Evolutionary conservation across 306 rosid genomes (phyloP), one percentile per base, ranked within the genome.

Genomic region (Benincasa hispida): DNA sequence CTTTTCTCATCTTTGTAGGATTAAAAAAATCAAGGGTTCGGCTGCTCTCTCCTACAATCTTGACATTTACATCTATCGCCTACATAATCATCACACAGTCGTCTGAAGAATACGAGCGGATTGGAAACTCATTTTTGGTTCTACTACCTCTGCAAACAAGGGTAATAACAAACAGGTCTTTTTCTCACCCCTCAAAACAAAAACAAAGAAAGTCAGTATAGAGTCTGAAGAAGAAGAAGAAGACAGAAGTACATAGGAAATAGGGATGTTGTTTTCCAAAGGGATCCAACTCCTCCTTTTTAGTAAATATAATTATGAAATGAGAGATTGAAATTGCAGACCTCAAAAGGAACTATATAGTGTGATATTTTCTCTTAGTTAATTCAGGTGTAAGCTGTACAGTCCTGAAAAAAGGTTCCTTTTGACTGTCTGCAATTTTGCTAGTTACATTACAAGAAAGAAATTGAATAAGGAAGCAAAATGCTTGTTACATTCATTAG

Each of bases 181-280:
- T 39, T 41, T 61, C n/a, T n/a, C 55, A 35, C 24, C 14, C 58
- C 76, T 24, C 55, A 41, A 13, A 67, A 58, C 12, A n/a, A n/a
- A 1, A 15, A 37, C 1, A 48, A 48, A 3, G 9, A 48, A 70
- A 8, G 17, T 14, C 0, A 35, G 72, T 65, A 34, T 19, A 28
- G n/a, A 57, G 17, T 22, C 9, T 5, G 66, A 27, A 14, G 37
- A 56, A 55, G 61, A 56, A 21, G 13, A 22, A 55, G 61, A 56
- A 15, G n/a, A 14, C 5, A 14, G 11, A 42, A 48, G n/a, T 14
- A 24, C 35, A 14, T 10, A 14, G 35, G n/a, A 9, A 72, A 47
- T 27, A 18, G 30, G 60, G 76, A 72, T 48, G 76, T 50, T 72
- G 74, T 25, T 28, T 72, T 50, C 76, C 60, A 72, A 72, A 50